Base-by-base conservation (phyloP, 2,329 filamentous ascomycete species). In the Taxawa tesnikishii region DNA sequence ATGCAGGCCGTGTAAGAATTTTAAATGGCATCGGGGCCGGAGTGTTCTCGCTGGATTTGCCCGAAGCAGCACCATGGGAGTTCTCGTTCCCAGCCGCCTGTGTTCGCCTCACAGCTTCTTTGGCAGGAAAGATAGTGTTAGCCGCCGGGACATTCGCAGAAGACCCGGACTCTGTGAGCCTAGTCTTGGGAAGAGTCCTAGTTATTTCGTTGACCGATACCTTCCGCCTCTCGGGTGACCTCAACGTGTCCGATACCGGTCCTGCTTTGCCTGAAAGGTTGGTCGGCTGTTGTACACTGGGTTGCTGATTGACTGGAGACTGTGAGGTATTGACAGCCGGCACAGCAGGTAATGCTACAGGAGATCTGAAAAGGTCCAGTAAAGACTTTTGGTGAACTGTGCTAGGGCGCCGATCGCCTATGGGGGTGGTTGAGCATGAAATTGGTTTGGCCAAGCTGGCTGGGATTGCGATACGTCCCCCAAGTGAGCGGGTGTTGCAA, bases 351-450 rank as follows among this genome's bases (percentile, higher is more conserved):
- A 48, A 31, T 11, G 41, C 42, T 2, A 47, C 42, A 3, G 54
- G 47, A 4, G 50, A 45, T 9, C 51, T 50, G 43, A 69, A 65
- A 2, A 68, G 45, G 35, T 55, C 59, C 15, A 69, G 45, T 14
- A 69, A 43, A 6, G 57, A 52, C 30, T 56, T 54, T 39, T 66
- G 62, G 30, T 66, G 63, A 12, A 53, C 49, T 23, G 47, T 58
- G 28, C 53, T 51, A 12, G 54, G 26, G 16, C 26, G 26, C 8
- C 27, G 40, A 11, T 15, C n/a, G n/a, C n/a, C n/a, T n/a, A n/a
- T n/a, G n/a, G n/a, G n/a, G n/a, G n/a, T 8, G 19, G n/a, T n/a
- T 23, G 19, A 8, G 19, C 19, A n/a, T n/a, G 8, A n/a, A 23
- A 8, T n/a, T 23, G 19, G n/a, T 8, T 8, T 23, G 19, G 19